Evolutionary conservation across 106 monocot species (phyloP).

Genomic region (Xerophyta viscosa): DNA sequence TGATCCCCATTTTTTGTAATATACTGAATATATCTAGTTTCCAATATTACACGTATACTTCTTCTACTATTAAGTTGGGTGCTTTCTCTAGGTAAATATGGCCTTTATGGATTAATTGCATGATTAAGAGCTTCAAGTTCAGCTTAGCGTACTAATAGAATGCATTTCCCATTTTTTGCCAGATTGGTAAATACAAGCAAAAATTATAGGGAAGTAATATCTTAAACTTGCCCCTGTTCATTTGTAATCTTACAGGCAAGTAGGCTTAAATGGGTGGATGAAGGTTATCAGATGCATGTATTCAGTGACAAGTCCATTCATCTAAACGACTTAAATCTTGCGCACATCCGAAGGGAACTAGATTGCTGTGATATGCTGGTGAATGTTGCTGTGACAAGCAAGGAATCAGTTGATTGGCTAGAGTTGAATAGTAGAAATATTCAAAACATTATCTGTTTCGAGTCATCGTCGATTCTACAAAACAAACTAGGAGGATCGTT

Average conservation of each 20-base stretch:
- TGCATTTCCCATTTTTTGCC: no score
- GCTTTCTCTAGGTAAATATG: no score
- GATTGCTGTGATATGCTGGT: conserved; percentile 47
- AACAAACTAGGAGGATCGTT: conserved; percentile 69
- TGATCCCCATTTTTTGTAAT: no score
- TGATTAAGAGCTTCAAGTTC: no score
- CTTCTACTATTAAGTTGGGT: no score
- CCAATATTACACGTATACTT: no score
- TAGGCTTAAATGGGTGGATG: conserved; percentile 83
- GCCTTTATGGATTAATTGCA: no score
- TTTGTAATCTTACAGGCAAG: conserved; percentile 33
- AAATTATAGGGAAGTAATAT: neutral
- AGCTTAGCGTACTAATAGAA: neutral
- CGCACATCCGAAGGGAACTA: conserved; percentile 34
- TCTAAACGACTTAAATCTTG: conserved; percentile 1
- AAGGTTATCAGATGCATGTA: conserved; percentile 70
- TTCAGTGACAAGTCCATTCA: conserved; percentile 41
- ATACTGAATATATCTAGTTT: no score
- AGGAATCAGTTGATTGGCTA: conserved; percentile 47
- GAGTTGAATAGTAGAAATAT: conserved; percentile 29
- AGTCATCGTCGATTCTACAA: conserved; percentile 42
- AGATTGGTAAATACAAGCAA: no score
- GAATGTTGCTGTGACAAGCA: conserved; percentile 43
- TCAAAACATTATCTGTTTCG: conserved; percentile 70
- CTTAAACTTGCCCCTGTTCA: neutral